Conservation (phyloP, 2,329 filamentous ascomycete species). For the Davidsoniella neocaledoniae region DNA sequence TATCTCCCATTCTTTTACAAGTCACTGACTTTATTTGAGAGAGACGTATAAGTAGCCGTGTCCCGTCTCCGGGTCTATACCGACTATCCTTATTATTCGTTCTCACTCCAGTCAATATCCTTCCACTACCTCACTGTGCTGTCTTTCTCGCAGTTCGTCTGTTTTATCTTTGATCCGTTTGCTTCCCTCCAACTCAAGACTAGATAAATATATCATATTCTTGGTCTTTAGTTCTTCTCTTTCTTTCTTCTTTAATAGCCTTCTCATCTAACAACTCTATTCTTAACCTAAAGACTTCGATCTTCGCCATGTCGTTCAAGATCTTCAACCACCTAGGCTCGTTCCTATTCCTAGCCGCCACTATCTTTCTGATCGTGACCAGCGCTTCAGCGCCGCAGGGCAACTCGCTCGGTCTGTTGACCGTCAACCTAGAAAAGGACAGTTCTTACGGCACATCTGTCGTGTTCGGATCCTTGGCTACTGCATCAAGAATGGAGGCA, state of each 20-base stretch:
- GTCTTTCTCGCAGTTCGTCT: too few relatives aligned
- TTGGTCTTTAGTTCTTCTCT: not conserved
- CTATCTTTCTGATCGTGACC: conserved; percentile 39
- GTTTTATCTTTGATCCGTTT: too few relatives aligned
- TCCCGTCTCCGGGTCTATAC: not conserved
- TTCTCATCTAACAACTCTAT: not conserved
- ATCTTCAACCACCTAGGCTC: conserved; percentile 41
- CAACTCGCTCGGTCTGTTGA: conserved; percentile 35
- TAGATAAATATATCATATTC: too few relatives aligned
- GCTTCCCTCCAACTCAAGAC: too few relatives aligned
- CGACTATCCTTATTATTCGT: too few relatives aligned
- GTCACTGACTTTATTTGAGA: too few relatives aligned
- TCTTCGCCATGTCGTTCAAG: conserved; percentile 28
- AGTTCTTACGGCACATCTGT: conserved; percentile 21
- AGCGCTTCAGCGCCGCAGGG: conserved; percentile 43
- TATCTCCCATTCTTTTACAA: too few relatives aligned
- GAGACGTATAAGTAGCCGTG: not conserved
- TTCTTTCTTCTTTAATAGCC: not conserved
- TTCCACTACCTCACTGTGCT: too few relatives aligned
- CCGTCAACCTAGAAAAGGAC: conserved; percentile 29
- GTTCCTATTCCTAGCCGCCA: conserved; percentile 36
- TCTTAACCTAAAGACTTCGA: not conserved
- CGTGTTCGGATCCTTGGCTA: conserved; percentile 43
- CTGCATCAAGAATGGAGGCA: conserved; percentile 23
- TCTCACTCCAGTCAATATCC: too few relatives aligned